These are phyloP conservation scores for Citrus hindsii DNA, from an alignment of 345 rosid genomes.

Conservation along the genomic window DNA sequence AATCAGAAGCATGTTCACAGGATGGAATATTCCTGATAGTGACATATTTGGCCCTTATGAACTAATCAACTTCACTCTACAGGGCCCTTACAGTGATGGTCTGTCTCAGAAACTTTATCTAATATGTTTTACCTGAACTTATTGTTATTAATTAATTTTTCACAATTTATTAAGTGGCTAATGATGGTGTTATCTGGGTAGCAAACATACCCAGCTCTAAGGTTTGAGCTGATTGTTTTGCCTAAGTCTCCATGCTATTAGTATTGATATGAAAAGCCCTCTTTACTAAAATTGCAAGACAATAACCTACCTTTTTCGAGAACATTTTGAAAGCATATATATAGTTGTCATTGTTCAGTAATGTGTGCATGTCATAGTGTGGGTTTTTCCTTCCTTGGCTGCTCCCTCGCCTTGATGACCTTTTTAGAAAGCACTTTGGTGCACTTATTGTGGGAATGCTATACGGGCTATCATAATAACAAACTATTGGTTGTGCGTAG, in stretches of 20 bases:
- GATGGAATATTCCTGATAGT: slow-evolving; percentile 64
- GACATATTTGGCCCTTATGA: slow-evolving; percentile 91
- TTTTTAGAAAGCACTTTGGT: neutral
- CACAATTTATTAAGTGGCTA: neutral
- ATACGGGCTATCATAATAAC: neutral
- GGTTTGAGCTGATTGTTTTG: neutral
- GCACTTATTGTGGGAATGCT: too few relatives aligned
- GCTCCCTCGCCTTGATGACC: neutral
- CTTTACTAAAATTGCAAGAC: neutral
- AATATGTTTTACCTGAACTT: neutral
- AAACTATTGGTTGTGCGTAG: neutral
- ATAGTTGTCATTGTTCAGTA: neutral
- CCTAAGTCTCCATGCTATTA: neutral
- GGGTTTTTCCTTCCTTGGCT: neutral
- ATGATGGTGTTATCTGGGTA: too few relatives aligned
- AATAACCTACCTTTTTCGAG: neutral
- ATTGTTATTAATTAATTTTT: neutral
- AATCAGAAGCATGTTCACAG: slow-evolving; percentile 58
- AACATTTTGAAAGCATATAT: neutral
- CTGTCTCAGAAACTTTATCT: slow-evolving; percentile 30
- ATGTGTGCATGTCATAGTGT: neutral
- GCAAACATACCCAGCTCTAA: neutral
- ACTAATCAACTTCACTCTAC: slow-evolving; percentile 62
- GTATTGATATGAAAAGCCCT: neutral
- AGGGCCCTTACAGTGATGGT: slow-evolving; percentile 65